These are phyloP conservation scores for Elongisporangium anandrum DNA, from an alignment of 352 stramenopile species.

Conservation along the genomic window DNA sequence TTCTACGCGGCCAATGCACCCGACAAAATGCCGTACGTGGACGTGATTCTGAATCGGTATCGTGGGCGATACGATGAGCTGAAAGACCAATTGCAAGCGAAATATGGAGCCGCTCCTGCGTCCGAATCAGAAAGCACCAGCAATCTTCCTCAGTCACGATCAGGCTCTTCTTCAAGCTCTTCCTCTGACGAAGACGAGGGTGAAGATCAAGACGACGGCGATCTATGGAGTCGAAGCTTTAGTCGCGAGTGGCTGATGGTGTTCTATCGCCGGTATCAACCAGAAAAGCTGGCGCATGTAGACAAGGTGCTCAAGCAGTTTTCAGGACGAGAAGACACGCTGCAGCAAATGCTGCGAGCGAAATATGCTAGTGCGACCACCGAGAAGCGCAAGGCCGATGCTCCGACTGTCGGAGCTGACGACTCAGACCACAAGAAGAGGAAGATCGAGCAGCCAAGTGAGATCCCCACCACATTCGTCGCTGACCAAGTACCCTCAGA, in stretches of 20 bases:
- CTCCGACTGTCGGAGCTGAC: background rate
- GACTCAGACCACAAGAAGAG: background rate
- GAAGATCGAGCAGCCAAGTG: background rate
- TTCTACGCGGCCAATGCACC: conserved; percentile 47
- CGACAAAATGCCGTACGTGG: conserved; percentile 46
- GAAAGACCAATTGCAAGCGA: conserved; percentile 39
- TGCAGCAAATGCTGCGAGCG: conserved; percentile 50
- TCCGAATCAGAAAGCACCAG: background rate
- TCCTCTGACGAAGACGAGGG: conserved; percentile 7
- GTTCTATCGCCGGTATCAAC: conserved; percentile 55
- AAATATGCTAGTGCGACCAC: conserved; percentile 31
- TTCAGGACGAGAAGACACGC: conserved; percentile 49
- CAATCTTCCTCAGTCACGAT: too few relatives aligned
- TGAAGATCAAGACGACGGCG: conserved; percentile 11
- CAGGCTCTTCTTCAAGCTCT: conserved; percentile 15
- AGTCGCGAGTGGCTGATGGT: conserved; percentile 37
- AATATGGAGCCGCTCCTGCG: conserved; percentile 30
- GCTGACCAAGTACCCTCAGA: conserved; percentile 1
- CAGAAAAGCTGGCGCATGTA: conserved; percentile 37
- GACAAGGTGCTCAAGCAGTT: conserved; percentile 60
- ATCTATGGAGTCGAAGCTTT: background rate
- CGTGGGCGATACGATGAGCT: conserved; percentile 49
- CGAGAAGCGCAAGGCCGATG: background rate
- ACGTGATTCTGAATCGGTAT: conserved; percentile 55
- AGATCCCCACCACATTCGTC: background rate